Evolutionary conservation across 306 rosid species (phyloP).

Genomic region (Ochetophila trinervis): DNA sequence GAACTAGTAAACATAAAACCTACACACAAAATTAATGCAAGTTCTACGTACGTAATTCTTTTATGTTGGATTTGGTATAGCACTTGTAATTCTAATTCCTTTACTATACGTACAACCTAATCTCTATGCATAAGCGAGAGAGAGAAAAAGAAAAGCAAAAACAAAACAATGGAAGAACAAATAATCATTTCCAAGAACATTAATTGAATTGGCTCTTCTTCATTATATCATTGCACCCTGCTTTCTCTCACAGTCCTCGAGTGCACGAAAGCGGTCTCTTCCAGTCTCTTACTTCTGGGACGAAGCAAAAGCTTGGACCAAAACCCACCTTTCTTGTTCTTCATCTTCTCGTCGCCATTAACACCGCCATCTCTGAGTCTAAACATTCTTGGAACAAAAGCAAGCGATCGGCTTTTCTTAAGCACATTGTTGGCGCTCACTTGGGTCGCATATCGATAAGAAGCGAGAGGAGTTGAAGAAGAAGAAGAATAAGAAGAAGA

Average conservation of each 20-base stretch:
- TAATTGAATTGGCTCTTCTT: neutral
- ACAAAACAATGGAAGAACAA: conserved; percentile 5
- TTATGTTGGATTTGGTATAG: no score
- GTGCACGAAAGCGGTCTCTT: conserved; percentile 18
- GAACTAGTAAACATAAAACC: no score
- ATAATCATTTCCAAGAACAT: neutral
- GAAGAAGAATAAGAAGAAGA: conserved; percentile 53
- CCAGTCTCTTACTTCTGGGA: conserved; percentile 39
- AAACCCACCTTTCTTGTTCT: conserved; percentile 49
- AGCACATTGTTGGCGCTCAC: conserved; percentile 31
- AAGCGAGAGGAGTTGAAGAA: conserved; percentile 46
- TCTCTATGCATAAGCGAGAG: no score
- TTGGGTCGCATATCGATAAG: conserved; percentile 4
- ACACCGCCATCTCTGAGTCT: neutral
- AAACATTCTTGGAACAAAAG: conserved; percentile 30
- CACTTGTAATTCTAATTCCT: no score
- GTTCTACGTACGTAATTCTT: no score
- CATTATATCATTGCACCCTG: neutral
- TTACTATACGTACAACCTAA: no score
- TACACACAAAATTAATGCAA: no score
- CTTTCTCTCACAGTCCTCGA: conserved; percentile 38
- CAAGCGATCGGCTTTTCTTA: conserved; percentile 53
- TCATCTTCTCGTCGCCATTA: no score
- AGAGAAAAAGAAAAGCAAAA: neutral
- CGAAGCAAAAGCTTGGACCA: conserved; percentile 55